A percentile compares a stretch with the other conserved stretches of the same genome.
phyloP scores from a whole-genome alignment of 805 yeast species.

The Hanseniaspora lindneri region DNA sequence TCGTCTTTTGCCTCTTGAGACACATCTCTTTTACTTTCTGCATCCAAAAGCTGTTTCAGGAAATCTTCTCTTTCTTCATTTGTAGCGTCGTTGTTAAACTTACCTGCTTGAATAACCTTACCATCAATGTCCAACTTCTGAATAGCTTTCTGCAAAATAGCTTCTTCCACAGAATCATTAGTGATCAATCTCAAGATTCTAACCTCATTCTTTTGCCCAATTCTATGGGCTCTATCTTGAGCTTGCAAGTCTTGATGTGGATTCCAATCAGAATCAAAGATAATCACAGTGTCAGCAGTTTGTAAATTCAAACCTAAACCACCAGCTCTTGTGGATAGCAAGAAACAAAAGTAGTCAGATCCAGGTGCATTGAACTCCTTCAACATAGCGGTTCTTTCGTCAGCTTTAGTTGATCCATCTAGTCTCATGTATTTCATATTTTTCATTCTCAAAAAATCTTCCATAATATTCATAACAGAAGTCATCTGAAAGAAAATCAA shows the following conservation, averaged over 20 bases:
- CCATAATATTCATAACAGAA: conserved; percentile 82
- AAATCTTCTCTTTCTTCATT: conserved; percentile 80
- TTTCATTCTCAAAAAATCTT: conserved; percentile 59
- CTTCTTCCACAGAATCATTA: conserved; percentile 73
- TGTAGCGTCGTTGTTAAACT: conserved; percentile 74
- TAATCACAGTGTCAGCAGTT: conserved; percentile 78
- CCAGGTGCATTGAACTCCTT: conserved; percentile 62
- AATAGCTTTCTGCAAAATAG: conserved; percentile 68
- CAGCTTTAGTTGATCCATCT: conserved; percentile 77
- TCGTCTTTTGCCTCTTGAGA: conserved; percentile 21
- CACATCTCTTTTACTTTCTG: conserved; percentile 41
- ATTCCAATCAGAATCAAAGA: conserved; percentile 83
- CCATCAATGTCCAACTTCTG: conserved; percentile 79
- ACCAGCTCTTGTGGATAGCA: conserved; percentile 78
- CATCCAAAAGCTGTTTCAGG: conserved; percentile 57
- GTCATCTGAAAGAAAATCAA: conserved; percentile 83
- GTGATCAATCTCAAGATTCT: conserved; percentile 69
- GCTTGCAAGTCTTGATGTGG: conserved; percentile 89
- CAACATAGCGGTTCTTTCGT: conserved; percentile 66
- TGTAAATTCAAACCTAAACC: conserved; percentile 78
- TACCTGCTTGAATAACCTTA: conserved; percentile 84
- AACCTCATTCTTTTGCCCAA: conserved; percentile 81
- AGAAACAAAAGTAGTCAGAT: conserved; percentile 67
- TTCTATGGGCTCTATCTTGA: conserved; percentile 82
- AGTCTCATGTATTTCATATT: conserved; percentile 61